A percentile compares a stretch with the other conserved stretches of the same genome.
Evolutionary conservation across 2,329 filamentous ascomycete species (phyloP).

Genomic region (Daldinia sp.): DNA sequence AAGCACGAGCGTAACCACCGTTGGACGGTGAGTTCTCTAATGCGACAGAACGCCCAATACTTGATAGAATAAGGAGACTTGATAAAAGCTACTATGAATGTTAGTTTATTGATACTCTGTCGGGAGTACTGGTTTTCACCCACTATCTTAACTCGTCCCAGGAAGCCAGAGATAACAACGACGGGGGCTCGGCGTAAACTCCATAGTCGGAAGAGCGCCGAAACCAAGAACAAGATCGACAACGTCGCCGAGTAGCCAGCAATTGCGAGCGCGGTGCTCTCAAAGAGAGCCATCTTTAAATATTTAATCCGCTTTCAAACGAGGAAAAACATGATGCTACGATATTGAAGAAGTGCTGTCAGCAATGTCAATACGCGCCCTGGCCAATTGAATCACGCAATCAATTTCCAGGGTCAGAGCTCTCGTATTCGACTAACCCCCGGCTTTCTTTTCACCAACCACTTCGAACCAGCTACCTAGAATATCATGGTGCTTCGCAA

Average conservation of each 20-base stretch:
- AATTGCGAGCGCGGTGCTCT: constrained; percentile 12
- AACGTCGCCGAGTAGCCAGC: constrained; percentile 22
- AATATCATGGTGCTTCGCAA: constrained; percentile 15
- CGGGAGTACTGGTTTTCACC: not conserved
- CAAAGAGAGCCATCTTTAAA: constrained; percentile 14
- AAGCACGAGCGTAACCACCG: constrained; percentile 3
- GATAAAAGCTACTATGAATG: constrained; percentile 17
- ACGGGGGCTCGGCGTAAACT: constrained; percentile 11
- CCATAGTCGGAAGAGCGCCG: constrained; percentile 17
- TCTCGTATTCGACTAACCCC: constrained; percentile 22
- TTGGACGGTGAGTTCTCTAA: constrained; percentile 6
- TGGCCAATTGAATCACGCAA: constrained; percentile 22
- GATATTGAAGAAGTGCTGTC: constrained; percentile 5
- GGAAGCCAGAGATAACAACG: constrained; percentile 21
- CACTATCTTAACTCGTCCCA: constrained; percentile 30
- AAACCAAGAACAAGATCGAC: constrained; percentile 22
- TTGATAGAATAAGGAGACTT: constrained; percentile 21
- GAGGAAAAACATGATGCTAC: not conserved
- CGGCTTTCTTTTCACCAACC: constrained; percentile 8
- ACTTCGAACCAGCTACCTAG: not conserved
- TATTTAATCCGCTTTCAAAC: not conserved
- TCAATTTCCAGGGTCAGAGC: not conserved
- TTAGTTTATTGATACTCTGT: constrained; percentile 8
- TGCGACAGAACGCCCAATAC: constrained; percentile 17
- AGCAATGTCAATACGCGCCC: constrained; percentile 13